These are phyloP conservation scores for Nemania sp. DNA, from an alignment of 2,329 filamentous ascomycete genomes.

Conservation along the genomic window DNA sequence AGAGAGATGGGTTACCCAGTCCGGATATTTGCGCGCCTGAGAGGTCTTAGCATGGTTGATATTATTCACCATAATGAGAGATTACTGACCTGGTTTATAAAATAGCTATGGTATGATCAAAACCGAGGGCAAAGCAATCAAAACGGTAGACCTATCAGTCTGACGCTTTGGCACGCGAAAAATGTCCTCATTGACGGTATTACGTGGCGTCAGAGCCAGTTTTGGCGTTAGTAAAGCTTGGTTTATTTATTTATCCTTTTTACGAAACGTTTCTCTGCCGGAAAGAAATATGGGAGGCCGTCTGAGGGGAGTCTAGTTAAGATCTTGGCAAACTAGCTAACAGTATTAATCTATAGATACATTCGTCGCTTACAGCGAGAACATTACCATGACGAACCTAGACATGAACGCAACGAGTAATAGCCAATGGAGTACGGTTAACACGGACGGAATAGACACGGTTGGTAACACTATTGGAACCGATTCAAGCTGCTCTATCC, in stretches of 20 bases:
- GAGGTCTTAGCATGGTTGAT: not conserved
- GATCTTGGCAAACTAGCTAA: slow-evolving; percentile 1
- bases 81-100: not conserved
- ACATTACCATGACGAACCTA: slow-evolving; percentile 65
- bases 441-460: slow-evolving; percentile 64
- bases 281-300: not conserved
- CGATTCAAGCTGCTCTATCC: not conserved
- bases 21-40: not conserved
- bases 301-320: not conserved
- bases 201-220: slow-evolving; percentile 60
- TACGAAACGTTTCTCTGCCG: no score
- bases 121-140: slow-evolving; percentile 57
- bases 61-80: not conserved
- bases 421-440: slow-evolving; percentile 59
- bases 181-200: slow-evolving; percentile 60
- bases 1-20: not conserved
- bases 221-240: slow-evolving; percentile 60
- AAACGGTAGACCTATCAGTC: slow-evolving; percentile 58
- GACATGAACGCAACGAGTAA: slow-evolving; percentile 62
- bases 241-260: slow-evolving; percentile 52
- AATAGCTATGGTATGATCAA: slow-evolving; percentile 57
- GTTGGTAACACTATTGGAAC: slow-evolving; percentile 16
- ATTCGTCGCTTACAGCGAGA: slow-evolving; percentile 58
- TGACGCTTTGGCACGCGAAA: slow-evolving; percentile 60
- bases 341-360: slow-evolving; percentile 39